Evolutionary conservation across 495 filamentous ascomycete species (phyloP).

Genomic region (Elaphomyces granulatus): DNA sequence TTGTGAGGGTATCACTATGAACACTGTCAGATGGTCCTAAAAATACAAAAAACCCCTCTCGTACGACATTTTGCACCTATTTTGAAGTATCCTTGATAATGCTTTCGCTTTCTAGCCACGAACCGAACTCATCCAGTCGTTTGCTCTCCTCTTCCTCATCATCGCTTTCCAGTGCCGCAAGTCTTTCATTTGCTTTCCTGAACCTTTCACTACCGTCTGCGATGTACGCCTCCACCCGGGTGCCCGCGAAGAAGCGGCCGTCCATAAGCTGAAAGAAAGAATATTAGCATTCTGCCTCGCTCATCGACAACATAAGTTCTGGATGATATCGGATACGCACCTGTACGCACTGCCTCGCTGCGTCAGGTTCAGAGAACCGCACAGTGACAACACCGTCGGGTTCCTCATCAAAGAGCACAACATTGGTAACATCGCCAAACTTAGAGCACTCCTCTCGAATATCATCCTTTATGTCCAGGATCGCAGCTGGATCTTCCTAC

Average conservation of each 20-base stretch:
- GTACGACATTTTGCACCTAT: constrained; percentile 5
- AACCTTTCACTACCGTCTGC: constrained; percentile 66
- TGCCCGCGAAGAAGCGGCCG: constrained; percentile 63
- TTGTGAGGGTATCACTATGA: not conserved
- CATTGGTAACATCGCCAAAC: constrained; percentile 77
- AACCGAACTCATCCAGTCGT: constrained; percentile 40
- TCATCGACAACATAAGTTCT: too few relatives aligned
- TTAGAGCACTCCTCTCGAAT: constrained; percentile 82
- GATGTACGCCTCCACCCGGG: constrained; percentile 62
- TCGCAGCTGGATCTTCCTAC: constrained; percentile 63
- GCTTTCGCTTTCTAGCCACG: constrained; percentile 35
- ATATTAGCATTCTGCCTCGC: too few relatives aligned
- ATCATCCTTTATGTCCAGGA: constrained; percentile 88
- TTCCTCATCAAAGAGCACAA: constrained; percentile 80
- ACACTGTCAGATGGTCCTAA: not conserved
- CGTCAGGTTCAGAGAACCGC: constrained; percentile 51
- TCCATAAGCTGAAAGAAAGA: constrained; percentile 56
- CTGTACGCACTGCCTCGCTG: constrained; percentile 58
- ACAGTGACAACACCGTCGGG: constrained; percentile 78
- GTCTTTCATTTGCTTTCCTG: constrained; percentile 84
- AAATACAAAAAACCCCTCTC: too few relatives aligned
- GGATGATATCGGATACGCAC: constrained; percentile 22
- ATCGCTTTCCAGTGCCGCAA: constrained; percentile 61
- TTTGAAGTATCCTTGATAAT: constrained; percentile 17
- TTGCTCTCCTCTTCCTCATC: constrained; percentile 31